A percentile compares a stretch with the other conserved stretches of the same genome.
Conservation (phyloP, 768 basidiomycete species). For the Pluteus cervinus region DNA sequence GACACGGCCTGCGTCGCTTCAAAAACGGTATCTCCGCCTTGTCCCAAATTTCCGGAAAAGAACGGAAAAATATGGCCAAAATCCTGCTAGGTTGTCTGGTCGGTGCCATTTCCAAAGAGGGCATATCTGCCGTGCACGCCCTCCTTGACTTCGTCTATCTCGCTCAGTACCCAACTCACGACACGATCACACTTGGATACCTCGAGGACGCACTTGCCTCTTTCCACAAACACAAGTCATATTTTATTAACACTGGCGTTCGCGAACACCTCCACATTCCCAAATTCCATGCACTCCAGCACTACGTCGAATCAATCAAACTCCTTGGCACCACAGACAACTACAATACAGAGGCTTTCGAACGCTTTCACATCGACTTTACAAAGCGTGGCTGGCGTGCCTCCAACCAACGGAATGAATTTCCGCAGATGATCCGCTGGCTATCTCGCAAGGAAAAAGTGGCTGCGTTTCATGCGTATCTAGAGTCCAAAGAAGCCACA, state of each 20-base stretch:
- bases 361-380: constrained; percentile 31
- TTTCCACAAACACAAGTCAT: constrained; percentile 19
- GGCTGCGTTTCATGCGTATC: constrained; percentile 6
- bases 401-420: constrained; percentile 18
- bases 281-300: constrained; percentile 21
- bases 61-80: constrained; percentile 28
- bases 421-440: constrained; percentile 31
- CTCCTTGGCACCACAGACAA: constrained; percentile 18
- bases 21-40: constrained; percentile 31
- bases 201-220: constrained; percentile 12
- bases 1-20: constrained; percentile 26
- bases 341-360: constrained; percentile 24
- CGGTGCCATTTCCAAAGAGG: constrained; percentile 9
- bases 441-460: constrained; percentile 27
- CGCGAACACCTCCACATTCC: constrained; percentile 30
- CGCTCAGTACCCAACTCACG: constrained; percentile 20
- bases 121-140: constrained; percentile 11
- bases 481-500: too few relatives aligned
- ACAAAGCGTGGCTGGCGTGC: constrained; percentile 26
- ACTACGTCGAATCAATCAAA: constrained; percentile 20
- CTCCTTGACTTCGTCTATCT: constrained; percentile 26
- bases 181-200: constrained; percentile 7
- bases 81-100: constrained; percentile 22
- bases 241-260: constrained; percentile 15
- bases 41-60: constrained; percentile 31